Evolutionary conservation across 352 stramenopile genomes (phyloP).

Genomic region (Pythium coloratum): DNA sequence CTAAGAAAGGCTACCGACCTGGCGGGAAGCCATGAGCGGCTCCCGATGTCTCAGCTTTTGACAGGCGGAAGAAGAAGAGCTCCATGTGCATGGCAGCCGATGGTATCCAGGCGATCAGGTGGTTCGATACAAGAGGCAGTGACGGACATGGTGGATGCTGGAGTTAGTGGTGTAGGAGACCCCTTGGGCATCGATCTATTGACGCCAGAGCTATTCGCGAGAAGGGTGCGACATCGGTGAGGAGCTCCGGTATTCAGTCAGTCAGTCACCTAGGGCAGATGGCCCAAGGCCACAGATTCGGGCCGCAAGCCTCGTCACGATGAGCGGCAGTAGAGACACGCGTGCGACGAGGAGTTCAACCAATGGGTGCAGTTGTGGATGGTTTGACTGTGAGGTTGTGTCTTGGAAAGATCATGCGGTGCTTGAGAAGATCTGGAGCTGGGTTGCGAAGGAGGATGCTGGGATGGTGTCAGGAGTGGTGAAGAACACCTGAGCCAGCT

Average conservation of each 20-base stretch:
- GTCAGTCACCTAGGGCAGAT: constrained; percentile 1
- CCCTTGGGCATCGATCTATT: too few species aligned
- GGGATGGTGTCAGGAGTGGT: background rate
- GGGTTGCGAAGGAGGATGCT: constrained; percentile 12
- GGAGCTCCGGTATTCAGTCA: background rate
- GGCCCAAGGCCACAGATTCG: background rate
- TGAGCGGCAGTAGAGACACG: constrained; percentile 10
- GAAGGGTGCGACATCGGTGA: constrained; percentile 16
- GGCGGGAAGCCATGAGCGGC: background rate
- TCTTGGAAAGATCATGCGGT: background rate
- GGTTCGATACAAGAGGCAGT: background rate
- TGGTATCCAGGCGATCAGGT: background rate
- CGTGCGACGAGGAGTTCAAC: background rate
- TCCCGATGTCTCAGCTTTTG: background rate
- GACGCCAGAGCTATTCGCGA: background rate
- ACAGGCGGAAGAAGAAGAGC: background rate
- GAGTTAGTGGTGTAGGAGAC: too few species aligned
- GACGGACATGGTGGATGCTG: background rate
- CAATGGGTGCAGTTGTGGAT: background rate
- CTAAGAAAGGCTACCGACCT: background rate
- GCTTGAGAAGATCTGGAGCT: constrained; percentile 18
- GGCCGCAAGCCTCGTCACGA: background rate
- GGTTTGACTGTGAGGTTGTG: background rate
- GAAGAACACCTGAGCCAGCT: constrained; percentile 13
- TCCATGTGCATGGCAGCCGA: too few species aligned